Evolutionary conservation across 2,329 filamentous ascomycete species (phyloP).

Genomic region (Nemania sp.): DNA sequence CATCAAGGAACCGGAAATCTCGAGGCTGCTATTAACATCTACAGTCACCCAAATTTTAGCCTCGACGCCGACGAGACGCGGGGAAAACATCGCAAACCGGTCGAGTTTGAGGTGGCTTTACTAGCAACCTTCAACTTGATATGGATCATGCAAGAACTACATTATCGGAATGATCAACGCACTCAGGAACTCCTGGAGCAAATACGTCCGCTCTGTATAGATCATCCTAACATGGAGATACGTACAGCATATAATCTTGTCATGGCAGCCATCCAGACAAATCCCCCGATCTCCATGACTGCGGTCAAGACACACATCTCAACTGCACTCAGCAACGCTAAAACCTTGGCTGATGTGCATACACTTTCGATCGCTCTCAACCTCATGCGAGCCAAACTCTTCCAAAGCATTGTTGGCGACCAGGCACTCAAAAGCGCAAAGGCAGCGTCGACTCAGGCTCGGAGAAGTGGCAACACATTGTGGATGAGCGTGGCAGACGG

Average conservation of each 20-base stretch:
- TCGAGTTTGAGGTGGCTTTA: constrained; percentile 67
- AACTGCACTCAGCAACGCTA: constrained; percentile 70
- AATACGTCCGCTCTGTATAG: constrained; percentile 68
- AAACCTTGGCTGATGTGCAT: constrained; percentile 73
- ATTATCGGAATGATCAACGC: constrained; percentile 59
- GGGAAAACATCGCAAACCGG: constrained; percentile 50
- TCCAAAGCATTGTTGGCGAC: constrained; percentile 78
- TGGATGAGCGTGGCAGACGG: constrained; percentile 83
- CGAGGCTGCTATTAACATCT: constrained; percentile 68
- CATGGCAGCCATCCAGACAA: constrained; percentile 67
- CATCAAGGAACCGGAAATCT: constrained; percentile 78
- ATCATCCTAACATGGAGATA: constrained; percentile 75
- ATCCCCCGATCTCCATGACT: constrained; percentile 69
- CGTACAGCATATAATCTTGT: constrained; percentile 78
- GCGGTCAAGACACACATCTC: constrained; percentile 80
- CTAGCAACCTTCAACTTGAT: constrained; percentile 70
- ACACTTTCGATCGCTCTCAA: constrained; percentile 82
- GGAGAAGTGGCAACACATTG: constrained; percentile 70
- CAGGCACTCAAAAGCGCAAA: constrained; percentile 77
- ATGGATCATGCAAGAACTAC: constrained; percentile 71
- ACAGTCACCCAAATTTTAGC: constrained; percentile 64
- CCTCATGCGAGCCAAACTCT: constrained; percentile 83
- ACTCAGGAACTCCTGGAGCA: constrained; percentile 66
- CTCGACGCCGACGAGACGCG: constrained; percentile 50
- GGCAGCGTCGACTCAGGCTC: constrained; percentile 70